Percentiles rank a stretch among this genome's conserved stretches.
phyloP scores from a whole-genome alignment of 116 monocot genomes.

The Papilionanthe hybrid region DNA sequence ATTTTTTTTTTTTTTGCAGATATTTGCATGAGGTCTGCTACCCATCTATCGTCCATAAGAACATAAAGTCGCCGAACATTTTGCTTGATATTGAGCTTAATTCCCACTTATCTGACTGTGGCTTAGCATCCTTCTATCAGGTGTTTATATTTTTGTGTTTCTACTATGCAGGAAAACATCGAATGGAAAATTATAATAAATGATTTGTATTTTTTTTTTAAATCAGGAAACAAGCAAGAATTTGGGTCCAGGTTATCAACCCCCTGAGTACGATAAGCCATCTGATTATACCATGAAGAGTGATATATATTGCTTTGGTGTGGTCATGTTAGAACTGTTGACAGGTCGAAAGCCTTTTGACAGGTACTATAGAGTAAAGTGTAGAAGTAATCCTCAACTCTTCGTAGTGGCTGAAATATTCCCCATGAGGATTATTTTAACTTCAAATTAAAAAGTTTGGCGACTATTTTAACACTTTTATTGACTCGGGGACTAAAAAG shows the following conservation, averaged over 20 bases:
- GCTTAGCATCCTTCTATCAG: conserved; percentile 58
- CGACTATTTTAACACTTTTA: too few relatives aligned
- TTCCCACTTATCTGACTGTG: conserved; percentile 77
- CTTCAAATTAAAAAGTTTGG: too few relatives aligned
- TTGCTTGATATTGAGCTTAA: conserved; percentile 80
- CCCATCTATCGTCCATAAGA: conserved; percentile 68
- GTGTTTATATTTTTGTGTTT: conserved; percentile 22
- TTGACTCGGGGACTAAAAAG: too few relatives aligned
- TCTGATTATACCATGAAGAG: conserved; percentile 70
- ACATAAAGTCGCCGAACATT: conserved; percentile 84
- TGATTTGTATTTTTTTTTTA: not conserved
- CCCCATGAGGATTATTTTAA: too few relatives aligned
- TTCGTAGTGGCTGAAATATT: too few relatives aligned
- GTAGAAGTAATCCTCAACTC: not conserved
- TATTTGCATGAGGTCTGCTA: conserved; percentile 81
- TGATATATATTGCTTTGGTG: conserved; percentile 92
- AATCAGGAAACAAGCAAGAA: conserved; percentile 51
- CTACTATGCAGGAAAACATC: not conserved
- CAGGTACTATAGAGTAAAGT: conserved; percentile 32
- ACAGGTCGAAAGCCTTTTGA: conserved; percentile 93
- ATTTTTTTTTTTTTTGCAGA: conserved; percentile 26
- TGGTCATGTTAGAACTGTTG: conserved; percentile 94
- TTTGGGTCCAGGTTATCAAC: conserved; percentile 66
- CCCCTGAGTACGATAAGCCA: conserved; percentile 66
- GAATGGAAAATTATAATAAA: not conserved